phyloP scores from a whole-genome alignment of 192 early-diverging fungal genomes.

The Podila horticola region DNA sequence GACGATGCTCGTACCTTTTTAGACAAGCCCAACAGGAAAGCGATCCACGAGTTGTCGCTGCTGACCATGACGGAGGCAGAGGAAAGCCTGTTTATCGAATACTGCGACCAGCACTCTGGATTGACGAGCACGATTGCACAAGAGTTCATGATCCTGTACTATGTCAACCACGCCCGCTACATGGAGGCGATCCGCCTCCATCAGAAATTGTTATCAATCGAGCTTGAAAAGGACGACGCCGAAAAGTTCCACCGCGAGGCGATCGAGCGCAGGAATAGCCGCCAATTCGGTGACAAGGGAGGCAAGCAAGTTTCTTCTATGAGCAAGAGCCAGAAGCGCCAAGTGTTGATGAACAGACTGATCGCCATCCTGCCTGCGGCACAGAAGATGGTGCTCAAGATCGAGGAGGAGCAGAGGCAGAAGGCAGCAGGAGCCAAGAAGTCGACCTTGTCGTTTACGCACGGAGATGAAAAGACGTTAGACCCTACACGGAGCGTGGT shows the following conservation, averaged over 20 bases:
- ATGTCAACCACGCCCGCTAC: constrained; percentile 40
- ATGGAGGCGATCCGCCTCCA: constrained; percentile 49
- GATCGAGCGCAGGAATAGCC: constrained; percentile 26
- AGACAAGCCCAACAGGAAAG: constrained; percentile 47
- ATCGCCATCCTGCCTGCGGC: constrained; percentile 27
- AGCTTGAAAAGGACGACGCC: constrained; percentile 26
- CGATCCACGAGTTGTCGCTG: constrained; percentile 16
- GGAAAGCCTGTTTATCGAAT: constrained; percentile 21
- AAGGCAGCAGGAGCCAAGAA: background rate
- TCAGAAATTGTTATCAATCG: constrained; percentile 13
- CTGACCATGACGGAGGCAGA: constrained; percentile 35
- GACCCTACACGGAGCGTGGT: constrained; percentile 1
- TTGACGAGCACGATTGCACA: constrained; percentile 33
- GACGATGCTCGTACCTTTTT: background rate
- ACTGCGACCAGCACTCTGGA: constrained; percentile 25
- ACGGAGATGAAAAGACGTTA: background rate
- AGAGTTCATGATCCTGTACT: constrained; percentile 47
- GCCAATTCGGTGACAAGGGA: background rate
- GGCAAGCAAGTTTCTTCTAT: background rate
- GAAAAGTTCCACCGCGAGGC: constrained; percentile 42
- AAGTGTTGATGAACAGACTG: constrained; percentile 31
- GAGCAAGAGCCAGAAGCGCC: constrained; percentile 47
- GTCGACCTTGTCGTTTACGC: background rate
- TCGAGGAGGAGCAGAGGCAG: constrained; percentile 13
- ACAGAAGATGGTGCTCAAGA: constrained; percentile 16